Evolutionary conservation across 306 rosid genomes (phyloP).

Genomic region (Quercus robur): DNA sequence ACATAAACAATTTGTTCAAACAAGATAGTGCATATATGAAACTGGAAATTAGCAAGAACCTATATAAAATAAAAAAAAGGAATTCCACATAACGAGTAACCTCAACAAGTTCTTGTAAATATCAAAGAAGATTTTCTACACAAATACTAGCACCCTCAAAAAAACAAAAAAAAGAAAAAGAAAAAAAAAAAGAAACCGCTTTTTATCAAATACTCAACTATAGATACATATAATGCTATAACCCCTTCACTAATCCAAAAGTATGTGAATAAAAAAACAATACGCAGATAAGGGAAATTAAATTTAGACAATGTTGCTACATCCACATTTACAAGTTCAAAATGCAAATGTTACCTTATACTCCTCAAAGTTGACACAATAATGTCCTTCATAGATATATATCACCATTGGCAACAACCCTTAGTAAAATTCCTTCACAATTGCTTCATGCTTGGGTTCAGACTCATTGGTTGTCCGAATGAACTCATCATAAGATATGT

Average conservation of each 20-base stretch:
- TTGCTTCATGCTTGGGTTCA: too few relatives aligned
- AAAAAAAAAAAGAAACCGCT: too few relatives aligned
- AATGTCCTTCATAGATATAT: conserved; percentile 64
- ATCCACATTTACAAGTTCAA: conserved; percentile 3
- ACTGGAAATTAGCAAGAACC: too few relatives aligned
- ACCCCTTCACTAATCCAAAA: neutral
- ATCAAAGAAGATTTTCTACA: neutral
- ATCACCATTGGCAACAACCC: too few relatives aligned
- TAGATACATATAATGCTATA: too few relatives aligned
- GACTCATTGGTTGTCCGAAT: conserved; percentile 15
- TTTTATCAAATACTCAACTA: neutral
- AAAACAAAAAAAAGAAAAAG: too few relatives aligned
- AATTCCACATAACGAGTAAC: neutral
- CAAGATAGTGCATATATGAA: too few relatives aligned
- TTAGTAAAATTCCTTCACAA: too few relatives aligned
- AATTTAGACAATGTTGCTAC: neutral
- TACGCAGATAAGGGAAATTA: neutral
- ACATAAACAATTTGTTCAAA: too few relatives aligned
- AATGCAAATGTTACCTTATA: conserved; percentile 61
- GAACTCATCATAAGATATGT: too few relatives aligned
- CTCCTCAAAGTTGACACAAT: conserved; percentile 48
- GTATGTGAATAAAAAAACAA: neutral
- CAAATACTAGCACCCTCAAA: neutral
- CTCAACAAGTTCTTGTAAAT: neutral
- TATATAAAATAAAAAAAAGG: neutral